Evolutionary conservation across 306 rosid species (phyloP).

Genomic region (Calophaca sinica): DNA sequence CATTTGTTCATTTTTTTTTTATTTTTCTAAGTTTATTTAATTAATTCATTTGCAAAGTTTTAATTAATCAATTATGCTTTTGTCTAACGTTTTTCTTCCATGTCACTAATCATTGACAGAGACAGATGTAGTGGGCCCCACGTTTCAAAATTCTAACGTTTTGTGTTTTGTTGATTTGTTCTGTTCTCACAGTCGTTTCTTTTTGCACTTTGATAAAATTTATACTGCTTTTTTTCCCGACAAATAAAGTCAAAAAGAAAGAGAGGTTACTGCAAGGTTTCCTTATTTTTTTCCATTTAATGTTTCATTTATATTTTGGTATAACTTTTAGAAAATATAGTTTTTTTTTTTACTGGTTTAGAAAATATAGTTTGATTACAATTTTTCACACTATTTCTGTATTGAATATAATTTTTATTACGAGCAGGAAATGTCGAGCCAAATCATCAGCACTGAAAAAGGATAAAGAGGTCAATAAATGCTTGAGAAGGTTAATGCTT

Average conservation of each 20-base stretch:
- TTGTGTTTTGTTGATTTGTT: conserved; percentile 33
- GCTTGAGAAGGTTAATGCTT: no score
- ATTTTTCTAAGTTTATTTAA: not conserved
- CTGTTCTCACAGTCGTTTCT: not conserved
- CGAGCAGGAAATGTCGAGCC: no score
- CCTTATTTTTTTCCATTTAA: no score
- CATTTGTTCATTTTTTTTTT: conserved; percentile 10
- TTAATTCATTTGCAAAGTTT: not conserved
- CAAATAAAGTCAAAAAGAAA: conserved; percentile 47
- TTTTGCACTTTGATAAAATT: conserved; percentile 4
- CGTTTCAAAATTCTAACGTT: conserved; percentile 57
- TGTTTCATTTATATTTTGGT: no score
- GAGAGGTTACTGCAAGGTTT: not conserved
- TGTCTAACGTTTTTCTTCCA: conserved; percentile 44
- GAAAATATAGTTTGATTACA: no score
- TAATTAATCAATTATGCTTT: conserved; percentile 23
- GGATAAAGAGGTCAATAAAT: no score
- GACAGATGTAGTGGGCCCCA: conserved; percentile 47
- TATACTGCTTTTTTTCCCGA: not conserved
- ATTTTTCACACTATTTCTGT: no score
- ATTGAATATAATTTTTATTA: no score
- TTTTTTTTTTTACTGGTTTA: no score
- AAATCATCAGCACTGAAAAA: no score
- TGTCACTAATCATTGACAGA: conserved; percentile 23
- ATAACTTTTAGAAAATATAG: no score